Base-by-base conservation (phyloP, 164 flowering plant species). In the Akebia trifoliata region DNA sequence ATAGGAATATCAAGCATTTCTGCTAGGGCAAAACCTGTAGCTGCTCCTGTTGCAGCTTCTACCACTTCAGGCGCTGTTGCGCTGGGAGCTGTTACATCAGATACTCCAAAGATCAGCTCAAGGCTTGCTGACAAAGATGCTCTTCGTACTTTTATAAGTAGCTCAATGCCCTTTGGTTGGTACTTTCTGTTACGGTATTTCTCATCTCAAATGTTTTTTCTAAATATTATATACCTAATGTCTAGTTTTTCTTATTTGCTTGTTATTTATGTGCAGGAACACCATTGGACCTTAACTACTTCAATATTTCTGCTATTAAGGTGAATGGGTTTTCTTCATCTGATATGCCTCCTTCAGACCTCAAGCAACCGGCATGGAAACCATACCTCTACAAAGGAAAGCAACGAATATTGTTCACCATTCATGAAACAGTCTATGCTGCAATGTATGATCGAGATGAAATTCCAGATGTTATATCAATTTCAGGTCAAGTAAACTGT, bases 81-180 rank as follows among this genome's bases (percentile, higher is more conserved):
- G 10, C 35, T 39, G 36, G 97, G 95, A 66, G 67, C 81, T 57
- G 68, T 48, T 40, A 22, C 76, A 52, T 76, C 85, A 59, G 99
- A 94, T 71, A 72, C 80, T 73, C 86, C 86, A 39, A 85, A 75
- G 67, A 65, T 57, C 69, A 85, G 85, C 62, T 75, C 82, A 24
- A 87, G 81, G 77, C 77, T 72, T 46, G 55, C 83, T 56, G 99
- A 87, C 69, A 90, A 80, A 74, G 99, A 94, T 73, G 76, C 79
- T 44, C 81, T 94, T 60, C 76, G 85, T 32, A 76, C 75, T 63
- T 94, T 86, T 68, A 83, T 90, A 34, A 82, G 74, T 59, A 80
- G 84, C 70, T 78, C 97, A 69, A 81, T 90, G 95, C 99, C 99
- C 67, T 94, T 94, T 82, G 99, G 99, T 94, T 74, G 69, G 97